Evolutionary conservation across 805 yeast genomes (phyloP).

Genomic region (Wickerhamomyces tratensis): DNA sequence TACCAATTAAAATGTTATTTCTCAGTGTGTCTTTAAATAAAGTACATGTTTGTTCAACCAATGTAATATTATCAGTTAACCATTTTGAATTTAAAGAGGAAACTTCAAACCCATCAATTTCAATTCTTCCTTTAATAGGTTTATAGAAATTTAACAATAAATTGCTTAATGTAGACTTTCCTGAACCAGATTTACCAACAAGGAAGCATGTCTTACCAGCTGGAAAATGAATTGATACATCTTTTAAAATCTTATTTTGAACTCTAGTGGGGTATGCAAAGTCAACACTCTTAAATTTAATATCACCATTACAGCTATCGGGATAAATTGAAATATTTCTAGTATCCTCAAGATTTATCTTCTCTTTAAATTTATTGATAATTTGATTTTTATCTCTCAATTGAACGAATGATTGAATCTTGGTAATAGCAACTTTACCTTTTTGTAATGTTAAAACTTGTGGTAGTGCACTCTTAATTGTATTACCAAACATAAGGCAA

Average conservation of each 20-base stretch:
- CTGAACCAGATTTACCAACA: slow-evolving; percentile 87
- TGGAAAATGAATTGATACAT: slow-evolving; percentile 35
- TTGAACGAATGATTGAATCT: slow-evolving; percentile 32
- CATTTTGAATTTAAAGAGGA: slow-evolving; percentile 33
- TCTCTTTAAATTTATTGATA: slow-evolving; percentile 5
- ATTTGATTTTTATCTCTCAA: slow-evolving; percentile 4
- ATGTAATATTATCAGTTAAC: slow-evolving; percentile 54
- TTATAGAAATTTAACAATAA: slow-evolving; percentile 53
- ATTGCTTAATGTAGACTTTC: slow-evolving; percentile 75
- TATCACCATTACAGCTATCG: slow-evolving; percentile 32
- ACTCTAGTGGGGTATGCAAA: slow-evolving; percentile 59
- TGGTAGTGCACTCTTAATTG: slow-evolving; percentile 43
- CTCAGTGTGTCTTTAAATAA: slow-evolving; percentile 55
- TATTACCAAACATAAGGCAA: slow-evolving; percentile 62
- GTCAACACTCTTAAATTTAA: slow-evolving; percentile 44
- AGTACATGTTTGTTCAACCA: slow-evolving; percentile 64
- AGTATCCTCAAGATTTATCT: slow-evolving; percentile 4
- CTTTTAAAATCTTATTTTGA: slow-evolving; percentile 33
- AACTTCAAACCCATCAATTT: slow-evolving; percentile 44
- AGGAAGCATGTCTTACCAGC: slow-evolving; percentile 46
- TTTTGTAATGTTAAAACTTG: slow-evolving; percentile 56
- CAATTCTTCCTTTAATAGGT: slow-evolving; percentile 42
- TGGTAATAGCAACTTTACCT: slow-evolving; percentile 58
- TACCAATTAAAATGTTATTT: slow-evolving; percentile 55
- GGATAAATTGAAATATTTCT: slow-evolving; percentile 15